phyloP scores from a whole-genome alignment of 2,329 filamentous ascomycete genomes.

The Daldinia sp. region DNA sequence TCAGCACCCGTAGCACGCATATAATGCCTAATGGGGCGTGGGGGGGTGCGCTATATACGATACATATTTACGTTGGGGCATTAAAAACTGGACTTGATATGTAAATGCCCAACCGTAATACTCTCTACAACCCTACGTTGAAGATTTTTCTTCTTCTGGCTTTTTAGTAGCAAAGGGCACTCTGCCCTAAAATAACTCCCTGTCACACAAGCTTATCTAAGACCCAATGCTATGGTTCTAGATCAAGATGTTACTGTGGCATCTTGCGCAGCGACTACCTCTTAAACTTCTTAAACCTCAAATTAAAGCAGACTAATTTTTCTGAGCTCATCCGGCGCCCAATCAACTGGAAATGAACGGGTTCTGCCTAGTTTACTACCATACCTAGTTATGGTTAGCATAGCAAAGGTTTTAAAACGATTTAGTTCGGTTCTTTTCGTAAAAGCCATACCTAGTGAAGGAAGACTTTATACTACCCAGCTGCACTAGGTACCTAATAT shows the following conservation, averaged over 20 bases:
- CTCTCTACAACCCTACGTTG: not conserved
- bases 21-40: conserved; percentile 40
- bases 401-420: not conserved
- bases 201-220: conserved; percentile 38
- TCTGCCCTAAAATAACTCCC: not conserved
- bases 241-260: not conserved
- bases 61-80: too few species aligned
- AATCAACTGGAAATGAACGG: not conserved
- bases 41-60: too few species aligned
- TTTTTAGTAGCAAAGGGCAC: not conserved
- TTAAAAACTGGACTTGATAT: too few species aligned
- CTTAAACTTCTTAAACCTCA: too few species aligned
- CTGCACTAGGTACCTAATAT: not conserved
- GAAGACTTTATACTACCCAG: not conserved
- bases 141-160: not conserved
- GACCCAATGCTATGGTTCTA: conserved; percentile 20
- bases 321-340: not conserved
- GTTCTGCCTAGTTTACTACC: not conserved
- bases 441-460: not conserved
- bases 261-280: not conserved
- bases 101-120: conserved; percentile 21
- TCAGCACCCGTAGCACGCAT: conserved; percentile 35
- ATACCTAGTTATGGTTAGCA: not conserved
- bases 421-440: not conserved
- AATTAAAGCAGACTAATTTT: not conserved